Base-by-base conservation (phyloP, 2,329 filamentous ascomycete genomes). In the Pseudogymnoascus verrucosus region DNA sequence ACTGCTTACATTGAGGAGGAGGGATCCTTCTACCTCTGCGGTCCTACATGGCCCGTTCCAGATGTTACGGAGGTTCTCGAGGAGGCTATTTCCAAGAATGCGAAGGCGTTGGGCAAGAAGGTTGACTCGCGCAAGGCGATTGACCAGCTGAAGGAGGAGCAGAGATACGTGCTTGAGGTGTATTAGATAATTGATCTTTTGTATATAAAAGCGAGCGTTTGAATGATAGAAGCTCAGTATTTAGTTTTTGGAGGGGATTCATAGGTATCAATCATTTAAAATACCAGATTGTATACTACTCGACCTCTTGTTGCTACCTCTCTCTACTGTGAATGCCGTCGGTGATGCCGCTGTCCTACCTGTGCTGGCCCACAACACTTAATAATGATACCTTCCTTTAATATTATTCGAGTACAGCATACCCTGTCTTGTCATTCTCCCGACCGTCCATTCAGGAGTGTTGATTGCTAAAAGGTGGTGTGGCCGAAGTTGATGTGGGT, bases 41-140 rank as follows among this genome's bases (percentile, higher is more conserved):
- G 95, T 51, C 95, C 95, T 31, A 99, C 95, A 1, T 99, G 95
- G 95, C 95, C 95, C 11, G 95, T 99, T 63, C 95, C 95, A 5
- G 95, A 99, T 78, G 93, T 99, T 62, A 97, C 93, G 0, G 88
- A 88, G 69, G 95, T 99, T 66, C 79, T 99, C 64, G 88, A 96
- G 83, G 95, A 99, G 82, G 93, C 93, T 21, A 91, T 98, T 69
- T 86, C 86, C 59, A 79, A 80, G 34, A 89, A 96, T 73, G 90
- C 88, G 57, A 87, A 85, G 81, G 77, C 76, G 60, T 80, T 76
- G 67, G 85, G 86, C 63, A 91, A 89, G 80, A 97, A 93, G 86
- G 83, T 96, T 42, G 92, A 96, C 73, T 80, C 89, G 2, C 82
- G 83, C 70, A 93, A 93, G 82, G 92, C 96, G 82, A 98, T 99